Base-by-base conservation (phyloP, 2,329 filamentous ascomycete genomes). In the Colletotrichum lupini region DNA sequence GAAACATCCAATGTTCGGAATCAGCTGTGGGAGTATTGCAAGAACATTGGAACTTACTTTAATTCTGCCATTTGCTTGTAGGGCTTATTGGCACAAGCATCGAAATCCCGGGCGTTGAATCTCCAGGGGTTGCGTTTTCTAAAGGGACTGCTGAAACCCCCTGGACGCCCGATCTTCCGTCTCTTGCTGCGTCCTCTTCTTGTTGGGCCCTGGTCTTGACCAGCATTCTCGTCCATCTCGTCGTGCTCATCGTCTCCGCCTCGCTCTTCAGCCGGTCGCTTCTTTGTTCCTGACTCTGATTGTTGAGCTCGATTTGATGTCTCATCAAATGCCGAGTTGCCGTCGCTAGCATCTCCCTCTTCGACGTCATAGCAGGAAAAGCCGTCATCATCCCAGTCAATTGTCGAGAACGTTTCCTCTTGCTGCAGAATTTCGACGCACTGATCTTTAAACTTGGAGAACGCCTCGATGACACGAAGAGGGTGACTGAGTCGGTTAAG, bases 331-430 rank as follows among this genome's bases (percentile, higher is more conserved):
- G 46, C 7, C 4, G 22, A n/a, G 5, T 5, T 30, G 4, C 8
- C 46, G 19, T 53, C 3, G 5, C 14, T 12, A 2, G n/a, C 9
- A 2, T n/a, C 24, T 4, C 46, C 42, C 26, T 55, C 61, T 3
- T 55, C 42, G 6, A 64, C 61, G 55, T 64, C 61, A 5, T 32
- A 64, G 49, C 61, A 64, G 5, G 61, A 64, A 26, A 64, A 64
- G 12, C 61, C 35, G 24, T 62, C 61, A n/a, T 64, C 61, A 26
- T 55, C 61, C 61, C 61, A 64, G 2, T 64, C 61, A 22, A 64
- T 64, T 1, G 28, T n/a, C 8, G 46, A 22, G 2, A 64, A 55
- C 7, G 26, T 2, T 22, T 55, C 61, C 3, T 64, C 61, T n/a
- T 64, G 46, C 2, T 16, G 9, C 22, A 64, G 49, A 8, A 64